Conservation (phyloP, 129 eudicot genomes). For the Flaveria trinervia region DNA sequence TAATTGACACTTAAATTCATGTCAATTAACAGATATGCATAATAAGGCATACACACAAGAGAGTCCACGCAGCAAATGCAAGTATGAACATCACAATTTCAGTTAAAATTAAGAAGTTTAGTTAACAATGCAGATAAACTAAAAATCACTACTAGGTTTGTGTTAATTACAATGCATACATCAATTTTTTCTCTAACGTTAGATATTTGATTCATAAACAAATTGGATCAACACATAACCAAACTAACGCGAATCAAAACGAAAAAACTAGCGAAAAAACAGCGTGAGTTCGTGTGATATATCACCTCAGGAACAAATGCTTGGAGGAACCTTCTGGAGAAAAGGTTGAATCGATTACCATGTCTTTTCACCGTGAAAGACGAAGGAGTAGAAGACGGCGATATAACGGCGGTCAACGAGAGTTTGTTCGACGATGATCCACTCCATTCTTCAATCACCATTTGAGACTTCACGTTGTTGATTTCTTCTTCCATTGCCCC, state of each 20-base stretch:
- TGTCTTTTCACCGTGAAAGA: slow-evolving; percentile 41
- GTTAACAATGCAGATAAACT: neutral
- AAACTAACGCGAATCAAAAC: slow-evolving; percentile 12
- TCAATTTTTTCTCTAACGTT: neutral
- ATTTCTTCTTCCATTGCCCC: slow-evolving; percentile 36
- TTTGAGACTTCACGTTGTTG: slow-evolving; percentile 26
- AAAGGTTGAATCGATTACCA: slow-evolving; percentile 56
- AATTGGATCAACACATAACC: neutral
- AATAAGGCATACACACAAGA: slow-evolving; percentile 20
- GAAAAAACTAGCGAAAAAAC: neutral
- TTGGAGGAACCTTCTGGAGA: slow-evolving; percentile 59
- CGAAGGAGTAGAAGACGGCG: slow-evolving; percentile 41
- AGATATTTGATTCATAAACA: neutral
- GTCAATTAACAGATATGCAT: slow-evolving; percentile 3
- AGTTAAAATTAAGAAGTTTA: slow-evolving; percentile 2
- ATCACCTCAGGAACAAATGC: slow-evolving; percentile 95
- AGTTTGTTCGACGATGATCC: slow-evolving; percentile 70
- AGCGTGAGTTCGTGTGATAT: neutral
- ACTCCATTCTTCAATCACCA: slow-evolving; percentile 71
- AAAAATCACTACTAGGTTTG: neutral
- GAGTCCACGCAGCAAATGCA: slow-evolving; percentile 4
- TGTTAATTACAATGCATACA: slow-evolving; percentile 1
- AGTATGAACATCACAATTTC: slow-evolving; percentile 7
- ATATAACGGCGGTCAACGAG: slow-evolving; percentile 67
- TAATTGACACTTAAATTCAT: slow-evolving; percentile 12